Evolutionary conservation across 2,329 filamentous ascomycete species (phyloP), one percentile per base, ranked within the genome.

Genomic region (Beauveria pseudobassiana): DNA sequence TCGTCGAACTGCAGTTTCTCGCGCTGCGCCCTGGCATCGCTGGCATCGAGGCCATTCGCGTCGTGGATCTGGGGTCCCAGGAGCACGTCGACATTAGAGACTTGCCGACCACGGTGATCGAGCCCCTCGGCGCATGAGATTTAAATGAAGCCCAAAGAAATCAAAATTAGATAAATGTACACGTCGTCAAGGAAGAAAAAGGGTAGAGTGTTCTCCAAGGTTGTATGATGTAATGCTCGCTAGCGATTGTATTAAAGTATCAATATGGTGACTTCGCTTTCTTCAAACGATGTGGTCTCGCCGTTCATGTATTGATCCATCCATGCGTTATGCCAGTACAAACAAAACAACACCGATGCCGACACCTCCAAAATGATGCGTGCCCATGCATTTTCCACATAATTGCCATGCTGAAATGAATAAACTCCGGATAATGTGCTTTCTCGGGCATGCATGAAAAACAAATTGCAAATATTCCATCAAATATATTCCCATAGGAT

Each of bases 61-160:
- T 93, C 1, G 80, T 93, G 3, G 90, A 95, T 71, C 71, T 93
- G 63, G 83, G 79, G 24, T 89, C 84, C 40, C 87, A 90, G 69
- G 89, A 93, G 75, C 87, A 89, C 69, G 87, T 90, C 3, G 89
- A 93, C 72, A 86, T 93, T 60, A 81, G 84, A 63, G 88, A 93
- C 64, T 71, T 95, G 65, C 90, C 90, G 0, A 85, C 82, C 50
- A 84, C 91, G 67, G 74, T 91, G 59, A 80, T 87, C 18, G 74
- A 78, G 63, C 70, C 72, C 24, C 66, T 66, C 20, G 68, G 66
- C 24, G 48, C 49, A 38, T 58, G 42, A 43, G 62, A 40, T 45
- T 48, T 57, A 56, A 45, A 26, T 45, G 2, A 43, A 54, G 5
- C 14, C 24, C 38, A 48, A 55, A 54, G 22, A 53, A 53, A 40